Evolutionary conservation across 139 green algal genomes (phyloP).

Genomic region (Closterium sp.): DNA sequence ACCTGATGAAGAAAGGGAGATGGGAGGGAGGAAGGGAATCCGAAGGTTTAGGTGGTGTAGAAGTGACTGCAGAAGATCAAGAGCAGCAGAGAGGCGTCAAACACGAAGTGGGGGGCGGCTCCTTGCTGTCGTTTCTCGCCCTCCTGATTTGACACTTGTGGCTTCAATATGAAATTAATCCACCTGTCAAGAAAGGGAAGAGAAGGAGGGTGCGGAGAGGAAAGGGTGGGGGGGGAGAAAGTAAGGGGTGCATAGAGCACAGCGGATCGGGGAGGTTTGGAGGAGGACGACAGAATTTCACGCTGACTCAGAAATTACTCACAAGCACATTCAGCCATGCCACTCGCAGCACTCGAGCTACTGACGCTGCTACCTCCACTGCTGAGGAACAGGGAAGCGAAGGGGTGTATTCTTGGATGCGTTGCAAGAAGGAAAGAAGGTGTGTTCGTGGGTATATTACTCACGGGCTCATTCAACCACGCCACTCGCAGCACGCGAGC

Average conservation of each 20-base stretch:
- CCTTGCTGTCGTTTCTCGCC: not conserved
- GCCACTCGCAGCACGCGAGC: not conserved
- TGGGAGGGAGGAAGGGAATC: no score
- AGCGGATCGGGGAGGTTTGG: no score
- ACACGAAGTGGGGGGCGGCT: no score
- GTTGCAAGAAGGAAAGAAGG: no score
- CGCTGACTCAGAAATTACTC: not conserved
- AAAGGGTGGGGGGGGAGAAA: not conserved
- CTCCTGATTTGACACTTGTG: not conserved
- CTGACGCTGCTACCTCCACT: not conserved
- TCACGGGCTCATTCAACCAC: not conserved
- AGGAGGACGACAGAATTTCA: no score
- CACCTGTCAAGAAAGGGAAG: not conserved
- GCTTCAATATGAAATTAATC: not conserved
- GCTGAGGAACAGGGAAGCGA: no score
- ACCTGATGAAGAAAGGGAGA: no score
- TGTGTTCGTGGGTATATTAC: no score
- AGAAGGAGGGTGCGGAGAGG: not conserved
- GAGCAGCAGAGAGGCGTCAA: no score
- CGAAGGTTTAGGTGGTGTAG: no score
- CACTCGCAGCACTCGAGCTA: not conserved
- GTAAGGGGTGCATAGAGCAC: not conserved
- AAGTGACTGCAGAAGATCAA: no score
- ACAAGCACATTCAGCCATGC: not conserved
- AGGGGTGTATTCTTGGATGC: no score